Evolutionary conservation across 768 basidiomycete genomes (phyloP), one percentile per base, ranked within the genome.

Genomic region (Paxillus involutus): DNA sequence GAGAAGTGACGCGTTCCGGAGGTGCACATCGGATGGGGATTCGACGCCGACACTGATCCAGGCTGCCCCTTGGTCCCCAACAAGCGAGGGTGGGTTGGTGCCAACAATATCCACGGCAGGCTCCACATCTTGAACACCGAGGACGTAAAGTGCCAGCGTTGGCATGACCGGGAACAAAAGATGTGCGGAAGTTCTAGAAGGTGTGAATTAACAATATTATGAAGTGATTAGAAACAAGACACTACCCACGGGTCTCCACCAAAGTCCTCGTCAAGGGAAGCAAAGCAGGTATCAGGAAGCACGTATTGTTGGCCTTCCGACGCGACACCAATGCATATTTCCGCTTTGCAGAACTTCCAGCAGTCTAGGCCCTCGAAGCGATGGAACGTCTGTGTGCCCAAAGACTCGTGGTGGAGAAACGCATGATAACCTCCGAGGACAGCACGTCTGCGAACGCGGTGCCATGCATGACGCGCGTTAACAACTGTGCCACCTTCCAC

Each of bases 1-100:
- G 13, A 85, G 76, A 43, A 84, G 71, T 65, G 82, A 78, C 11
- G 81, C 76, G 46, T 85, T 85, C 19, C 84, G 79, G 29, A 85
- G 70, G 59, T 83, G 80, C n/a, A 85, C 77, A 65, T 85, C 84
- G 1, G 73, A 71, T 0, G 76, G 74, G 0, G 75, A 76, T 66
- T 85, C 83, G 35, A 73, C 59, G 13, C 81, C 82, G 19, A 79
- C 70, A 47, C 80, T 75, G 37, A 84, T 58, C 60, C 65, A 74
- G n/a, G 75, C 58, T 6, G 63, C 65, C 0, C 60, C 48, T 8
- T 51, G 49, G 2, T 66, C 59, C 55, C n/a, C 24, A 1, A 37
- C 5, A 17, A 9, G 14, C n/a, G 14, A n/a, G 6, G 11, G 32
- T 4, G 56, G 24, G 19, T 39, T n/a, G 14, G 19, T n/a, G 6